Evolutionary conservation across 1,284 basidiomycete species (phyloP).

Genomic region (Ceratobasidium sp.): DNA sequence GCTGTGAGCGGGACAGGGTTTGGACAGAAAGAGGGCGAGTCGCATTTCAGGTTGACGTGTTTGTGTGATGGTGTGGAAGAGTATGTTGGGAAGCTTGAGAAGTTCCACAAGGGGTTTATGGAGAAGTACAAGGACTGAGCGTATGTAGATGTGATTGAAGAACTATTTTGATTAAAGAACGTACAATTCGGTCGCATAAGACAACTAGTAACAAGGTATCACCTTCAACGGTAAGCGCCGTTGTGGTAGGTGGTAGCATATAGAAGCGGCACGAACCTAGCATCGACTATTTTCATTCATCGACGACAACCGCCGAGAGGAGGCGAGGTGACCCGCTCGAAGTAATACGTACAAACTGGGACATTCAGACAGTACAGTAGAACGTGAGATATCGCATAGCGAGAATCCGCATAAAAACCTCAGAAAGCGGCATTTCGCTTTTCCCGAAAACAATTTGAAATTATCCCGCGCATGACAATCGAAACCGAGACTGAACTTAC

Average conservation of each 20-base stretch:
- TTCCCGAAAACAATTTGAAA: too few species aligned
- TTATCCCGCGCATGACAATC: too few species aligned
- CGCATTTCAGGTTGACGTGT: conserved; percentile 90
- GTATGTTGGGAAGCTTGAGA: conserved; percentile 86
- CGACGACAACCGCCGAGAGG: too few species aligned
- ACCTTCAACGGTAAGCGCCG: too few species aligned
- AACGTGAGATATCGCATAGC: too few species aligned
- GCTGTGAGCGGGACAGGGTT: conserved; percentile 93
- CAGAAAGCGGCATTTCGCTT: too few species aligned
- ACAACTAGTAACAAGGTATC: too few species aligned
- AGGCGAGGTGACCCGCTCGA: conserved; percentile 32
- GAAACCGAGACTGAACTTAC: too few species aligned
- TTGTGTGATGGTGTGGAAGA: conserved; percentile 91
- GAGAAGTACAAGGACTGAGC: conserved; percentile 66
- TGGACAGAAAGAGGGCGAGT: conserved; percentile 88
- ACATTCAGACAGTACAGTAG: conserved; percentile 39
- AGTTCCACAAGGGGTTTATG: conserved; percentile 85
- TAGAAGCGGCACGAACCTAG: conserved; percentile 19
- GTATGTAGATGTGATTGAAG: not conserved
- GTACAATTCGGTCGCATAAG: too few species aligned
- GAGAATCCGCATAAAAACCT: too few species aligned
- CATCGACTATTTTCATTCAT: conserved; percentile 19
- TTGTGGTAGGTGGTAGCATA: not conserved
- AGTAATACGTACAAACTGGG: conserved; percentile 45
- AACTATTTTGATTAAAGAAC: not conserved